phyloP scores from a whole-genome alignment of 2,329 filamentous ascomycete genomes.

The Monilinia aucupariae region DNA sequence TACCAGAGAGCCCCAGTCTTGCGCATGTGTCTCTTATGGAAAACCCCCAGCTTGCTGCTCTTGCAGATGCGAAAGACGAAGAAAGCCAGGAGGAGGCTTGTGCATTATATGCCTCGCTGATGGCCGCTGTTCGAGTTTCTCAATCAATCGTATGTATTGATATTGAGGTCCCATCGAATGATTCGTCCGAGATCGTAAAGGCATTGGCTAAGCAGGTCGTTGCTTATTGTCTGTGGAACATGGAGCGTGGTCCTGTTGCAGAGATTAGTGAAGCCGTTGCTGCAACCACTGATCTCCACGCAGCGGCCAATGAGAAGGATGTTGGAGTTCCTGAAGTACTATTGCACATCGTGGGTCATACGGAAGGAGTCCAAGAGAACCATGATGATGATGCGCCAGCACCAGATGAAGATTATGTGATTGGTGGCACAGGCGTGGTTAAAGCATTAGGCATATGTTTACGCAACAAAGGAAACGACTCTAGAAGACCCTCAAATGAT shows the following conservation, averaged over 20 bases:
- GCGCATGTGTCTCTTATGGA: conserved; percentile 84
- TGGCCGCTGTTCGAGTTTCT: conserved; percentile 81
- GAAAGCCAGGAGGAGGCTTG: conserved; percentile 86
- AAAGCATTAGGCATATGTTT: conserved; percentile 90
- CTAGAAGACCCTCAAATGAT: conserved; percentile 39
- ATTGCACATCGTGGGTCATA: conserved; percentile 75
- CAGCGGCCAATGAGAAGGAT: conserved; percentile 39
- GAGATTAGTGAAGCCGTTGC: conserved; percentile 48
- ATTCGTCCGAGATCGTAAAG: conserved; percentile 85
- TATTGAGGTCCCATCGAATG: conserved; percentile 75
- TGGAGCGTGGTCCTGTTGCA: conserved; percentile 70
- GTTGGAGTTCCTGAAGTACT: conserved; percentile 75
- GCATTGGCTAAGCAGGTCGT: conserved; percentile 91
- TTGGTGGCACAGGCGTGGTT: conserved; percentile 89
- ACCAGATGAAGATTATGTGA: conserved; percentile 90
- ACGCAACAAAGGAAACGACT: conserved; percentile 68
- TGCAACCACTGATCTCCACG: conserved; percentile 36
- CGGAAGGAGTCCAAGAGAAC: conserved; percentile 44
- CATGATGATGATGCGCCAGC: conserved; percentile 62
- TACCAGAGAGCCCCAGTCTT: conserved; percentile 75
- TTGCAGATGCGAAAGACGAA: conserved; percentile 72
- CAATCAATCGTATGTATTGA: conserved; percentile 82
- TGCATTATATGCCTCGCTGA: conserved; percentile 84
- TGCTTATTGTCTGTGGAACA: conserved; percentile 86
- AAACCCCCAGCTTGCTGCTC: conserved; percentile 64